Conservation (phyloP, 2,329 filamentous ascomycete species). For the Fusarium xylarioides region DNA sequence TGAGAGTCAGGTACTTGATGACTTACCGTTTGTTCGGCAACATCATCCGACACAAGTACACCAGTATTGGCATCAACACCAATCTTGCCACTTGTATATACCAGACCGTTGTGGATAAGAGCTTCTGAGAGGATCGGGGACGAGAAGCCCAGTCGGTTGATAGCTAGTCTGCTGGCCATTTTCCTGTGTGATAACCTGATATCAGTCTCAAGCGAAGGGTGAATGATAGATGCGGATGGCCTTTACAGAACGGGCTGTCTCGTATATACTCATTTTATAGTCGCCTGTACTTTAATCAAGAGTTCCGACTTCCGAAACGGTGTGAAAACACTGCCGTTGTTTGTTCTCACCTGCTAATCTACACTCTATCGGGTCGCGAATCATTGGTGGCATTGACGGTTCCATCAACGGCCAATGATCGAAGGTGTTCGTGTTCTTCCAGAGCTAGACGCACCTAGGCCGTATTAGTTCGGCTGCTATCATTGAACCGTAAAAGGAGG, state of each 20-base stretch:
- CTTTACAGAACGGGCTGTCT: not conserved
- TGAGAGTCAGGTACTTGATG: not conserved
- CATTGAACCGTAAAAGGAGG: not conserved
- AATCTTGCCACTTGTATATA: not conserved
- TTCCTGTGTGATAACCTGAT: not conserved
- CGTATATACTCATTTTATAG: not conserved
- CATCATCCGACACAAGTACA: not conserved
- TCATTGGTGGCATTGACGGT: not conserved
- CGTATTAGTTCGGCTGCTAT: not conserved
- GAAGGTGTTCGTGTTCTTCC: not conserved
- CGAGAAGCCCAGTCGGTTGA: not conserved
- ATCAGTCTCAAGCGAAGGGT: not conserved
- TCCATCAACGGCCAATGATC: not conserved
- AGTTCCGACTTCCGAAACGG: not conserved
- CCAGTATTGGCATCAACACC: not conserved
- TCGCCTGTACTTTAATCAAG: not conserved
- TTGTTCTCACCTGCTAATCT: not conserved
- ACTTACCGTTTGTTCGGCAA: not conserved
- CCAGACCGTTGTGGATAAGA: not conserved
- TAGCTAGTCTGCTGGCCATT: not conserved
- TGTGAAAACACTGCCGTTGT: not conserved
- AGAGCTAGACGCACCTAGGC: not conserved
- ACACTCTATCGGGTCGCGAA: not conserved
- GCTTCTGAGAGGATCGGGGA: not conserved
- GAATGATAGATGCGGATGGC: not conserved